Evolutionary conservation across 106 monocot species (phyloP).

Genomic region (Posidonia australis): DNA sequence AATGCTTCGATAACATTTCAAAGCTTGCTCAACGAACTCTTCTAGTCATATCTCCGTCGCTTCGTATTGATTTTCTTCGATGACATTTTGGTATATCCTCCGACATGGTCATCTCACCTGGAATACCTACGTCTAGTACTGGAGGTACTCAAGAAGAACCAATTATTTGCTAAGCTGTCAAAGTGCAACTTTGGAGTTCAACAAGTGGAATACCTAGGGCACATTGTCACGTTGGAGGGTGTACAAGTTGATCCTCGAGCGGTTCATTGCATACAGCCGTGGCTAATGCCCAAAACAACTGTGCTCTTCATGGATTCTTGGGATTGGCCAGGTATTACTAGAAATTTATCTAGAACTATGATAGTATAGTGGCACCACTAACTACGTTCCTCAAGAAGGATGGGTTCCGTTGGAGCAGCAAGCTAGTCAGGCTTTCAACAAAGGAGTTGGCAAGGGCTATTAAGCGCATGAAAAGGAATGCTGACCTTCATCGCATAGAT

Average conservation of each 20-base stretch:
- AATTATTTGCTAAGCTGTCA: too few species aligned
- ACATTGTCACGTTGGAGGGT: too few species aligned
- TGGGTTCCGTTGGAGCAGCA: background rate
- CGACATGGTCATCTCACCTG: background rate
- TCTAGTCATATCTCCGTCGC: background rate
- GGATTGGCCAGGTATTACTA: background rate
- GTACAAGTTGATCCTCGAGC: too few species aligned
- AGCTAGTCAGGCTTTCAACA: too few species aligned
- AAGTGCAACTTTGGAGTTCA: background rate
- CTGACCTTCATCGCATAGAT: too few species aligned
- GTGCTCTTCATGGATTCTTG: background rate
- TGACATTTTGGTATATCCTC: too few species aligned
- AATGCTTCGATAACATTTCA: background rate
- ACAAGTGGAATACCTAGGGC: too few species aligned
- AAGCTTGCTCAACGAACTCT: background rate
- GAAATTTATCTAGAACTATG: background rate
- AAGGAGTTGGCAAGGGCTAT: too few species aligned
- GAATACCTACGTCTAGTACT: background rate
- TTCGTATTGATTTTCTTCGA: too few species aligned
- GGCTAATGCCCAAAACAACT: background rate
- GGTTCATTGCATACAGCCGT: background rate
- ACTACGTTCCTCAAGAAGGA: background rate
- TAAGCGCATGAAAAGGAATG: too few species aligned
- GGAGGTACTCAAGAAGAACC: too few species aligned
- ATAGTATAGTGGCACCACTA: background rate